phyloP scores from a whole-genome alignment of 2,329 filamentous ascomycete genomes.

The Grosmannia huntii region DNA sequence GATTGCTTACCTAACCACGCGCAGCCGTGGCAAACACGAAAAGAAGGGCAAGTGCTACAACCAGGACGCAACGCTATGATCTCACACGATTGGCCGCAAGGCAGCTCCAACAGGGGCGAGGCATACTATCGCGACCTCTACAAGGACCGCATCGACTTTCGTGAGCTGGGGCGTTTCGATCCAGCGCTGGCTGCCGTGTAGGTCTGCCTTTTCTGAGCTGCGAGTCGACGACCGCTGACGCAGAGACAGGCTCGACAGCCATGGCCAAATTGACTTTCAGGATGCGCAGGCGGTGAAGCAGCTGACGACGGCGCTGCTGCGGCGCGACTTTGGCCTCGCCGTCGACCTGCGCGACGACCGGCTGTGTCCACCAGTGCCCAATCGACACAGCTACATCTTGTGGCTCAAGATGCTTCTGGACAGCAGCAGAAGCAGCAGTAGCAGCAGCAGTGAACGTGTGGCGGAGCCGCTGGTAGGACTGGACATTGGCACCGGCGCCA shows the following conservation, averaged over 20 bases:
- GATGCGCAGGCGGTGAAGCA: conserved; percentile 66
- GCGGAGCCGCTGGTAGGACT: conserved; percentile 37
- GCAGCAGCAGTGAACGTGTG: background rate
- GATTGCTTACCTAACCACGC: background rate
- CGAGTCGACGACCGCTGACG: background rate
- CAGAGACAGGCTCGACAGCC: conserved; percentile 23
- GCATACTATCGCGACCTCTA: conserved; percentile 28
- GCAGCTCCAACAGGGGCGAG: conserved; percentile 6
- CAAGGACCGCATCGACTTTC: conserved; percentile 27
- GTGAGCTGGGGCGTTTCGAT: conserved; percentile 27
- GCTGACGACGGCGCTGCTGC: conserved; percentile 68
- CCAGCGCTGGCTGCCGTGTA: conserved; percentile 29
- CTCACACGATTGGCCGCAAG: background rate
- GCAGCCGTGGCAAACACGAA: background rate
- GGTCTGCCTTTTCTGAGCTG: conserved; percentile 7
- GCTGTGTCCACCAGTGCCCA: conserved; percentile 72
- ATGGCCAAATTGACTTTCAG: conserved; percentile 61
- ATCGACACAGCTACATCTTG: conserved; percentile 75
- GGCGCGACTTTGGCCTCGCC: conserved; percentile 58
- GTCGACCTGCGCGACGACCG: conserved; percentile 64
- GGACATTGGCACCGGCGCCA: conserved; percentile 84
- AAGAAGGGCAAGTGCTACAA: background rate
- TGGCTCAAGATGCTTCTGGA: conserved; percentile 80
- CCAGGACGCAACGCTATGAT: conserved; percentile 12
- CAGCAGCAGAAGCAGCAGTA: conserved; percentile 9